Base-by-base conservation (phyloP, 2,329 filamentous ascomycete species). In the Colletotrichum falcatum region DNA sequence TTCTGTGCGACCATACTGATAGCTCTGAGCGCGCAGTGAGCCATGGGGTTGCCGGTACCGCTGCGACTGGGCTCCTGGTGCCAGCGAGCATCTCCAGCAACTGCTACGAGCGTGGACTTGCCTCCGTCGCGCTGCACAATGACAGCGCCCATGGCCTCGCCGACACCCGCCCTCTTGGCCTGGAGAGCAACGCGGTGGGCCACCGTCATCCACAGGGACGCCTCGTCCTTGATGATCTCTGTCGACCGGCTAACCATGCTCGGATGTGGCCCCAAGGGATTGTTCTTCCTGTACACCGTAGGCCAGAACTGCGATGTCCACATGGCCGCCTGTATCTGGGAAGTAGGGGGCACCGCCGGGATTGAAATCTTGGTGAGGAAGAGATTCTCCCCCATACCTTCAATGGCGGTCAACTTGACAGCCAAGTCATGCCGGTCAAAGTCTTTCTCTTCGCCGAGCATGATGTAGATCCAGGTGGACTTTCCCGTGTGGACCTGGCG, bases 251-350 rank as follows among this genome's bases (percentile, higher is more conserved):
- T 84, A 66, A 95, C 89, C 77, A 92, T 88, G 76, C 90, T 89
- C 72, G 93, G 93, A 77, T 97, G 94, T 23, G 94, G 93, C 5
- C 94, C 94, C 70, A 95, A 92, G 2, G 93, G 93, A 77, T 96
- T 96, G 74, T 92, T 95, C 83, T 94, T 94, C 73, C 93, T 91
- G 82, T 96, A 97, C 59, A 95, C 89, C 1, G 91, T 92, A 16
- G 94, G 94, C 94, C 94, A 97, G 79, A 94, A 95, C 74, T 91
- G 86, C 42, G 88, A 84, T 33, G 90, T 91, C 93, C 93, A 96
- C 78, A 89, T 83, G 33, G 88, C 88, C 11, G 94, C 92, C 79
- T 95, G 92, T 48, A 91, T 85, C 74, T 91, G 88, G 4, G 92
- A 95, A 6, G 91, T 94, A 2, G 94, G 94, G 30, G 93, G 87